Percentiles rank a stretch among this genome's conserved stretches.
phyloP scores from a whole-genome alignment of 306 rosid genomes.

The Corylus heterophylla region DNA sequence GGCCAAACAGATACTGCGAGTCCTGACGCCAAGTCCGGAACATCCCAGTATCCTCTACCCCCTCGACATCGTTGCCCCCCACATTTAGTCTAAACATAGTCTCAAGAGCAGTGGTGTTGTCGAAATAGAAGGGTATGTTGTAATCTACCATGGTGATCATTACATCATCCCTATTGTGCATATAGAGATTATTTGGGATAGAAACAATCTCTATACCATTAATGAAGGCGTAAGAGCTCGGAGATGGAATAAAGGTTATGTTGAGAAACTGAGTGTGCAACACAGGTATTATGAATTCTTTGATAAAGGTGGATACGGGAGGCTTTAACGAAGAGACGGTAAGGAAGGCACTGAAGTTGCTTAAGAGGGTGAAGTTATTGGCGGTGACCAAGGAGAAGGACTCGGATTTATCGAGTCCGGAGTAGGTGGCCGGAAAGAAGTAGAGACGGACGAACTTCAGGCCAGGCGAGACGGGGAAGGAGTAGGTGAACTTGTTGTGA shows the following conservation, averaged over 20 bases:
- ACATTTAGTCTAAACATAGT: slow-evolving; percentile 24
- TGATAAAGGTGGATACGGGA: too few relatives aligned
- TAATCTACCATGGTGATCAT: neutral
- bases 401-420: slow-evolving; percentile 6
- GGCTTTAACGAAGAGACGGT: too few relatives aligned
- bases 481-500: neutral
- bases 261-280: too few relatives aligned
- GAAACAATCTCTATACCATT: slow-evolving; percentile 35
- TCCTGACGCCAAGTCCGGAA: slow-evolving; percentile 23
- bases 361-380: slow-evolving; percentile 11
- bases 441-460: slow-evolving; percentile 28
- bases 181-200: slow-evolving; percentile 26
- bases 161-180: neutral
- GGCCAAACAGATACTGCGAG: neutral
- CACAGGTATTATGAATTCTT: too few relatives aligned
- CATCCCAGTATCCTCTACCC: slow-evolving; percentile 24
- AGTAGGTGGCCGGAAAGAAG: slow-evolving; percentile 22
- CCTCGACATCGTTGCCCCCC: neutral
- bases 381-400: slow-evolving; percentile 20
- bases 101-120: slow-evolving; percentile 22
- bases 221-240: slow-evolving; percentile 24
- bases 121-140: neutral
- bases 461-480: slow-evolving; percentile 16
- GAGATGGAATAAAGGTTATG: slow-evolving; percentile 18
- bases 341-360: slow-evolving; percentile 7